Percentiles rank a stretch among this genome's conserved stretches.
Conservation (phyloP, 2,329 filamentous ascomycete genomes). For the Talaromyces sp. region DNA sequence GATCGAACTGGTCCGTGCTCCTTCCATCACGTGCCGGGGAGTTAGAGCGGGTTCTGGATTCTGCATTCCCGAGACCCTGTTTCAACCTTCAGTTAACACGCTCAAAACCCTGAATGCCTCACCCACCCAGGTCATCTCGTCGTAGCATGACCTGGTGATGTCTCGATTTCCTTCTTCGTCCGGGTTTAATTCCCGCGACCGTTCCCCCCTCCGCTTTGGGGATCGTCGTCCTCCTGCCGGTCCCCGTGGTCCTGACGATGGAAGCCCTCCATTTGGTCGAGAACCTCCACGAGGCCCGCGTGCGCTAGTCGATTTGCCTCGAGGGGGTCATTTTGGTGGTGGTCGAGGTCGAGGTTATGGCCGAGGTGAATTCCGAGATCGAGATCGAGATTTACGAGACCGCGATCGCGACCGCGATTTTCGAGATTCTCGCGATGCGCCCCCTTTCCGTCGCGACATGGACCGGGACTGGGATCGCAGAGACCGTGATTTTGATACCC, state of each 20-base stretch:
- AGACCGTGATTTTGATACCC: constrained; percentile 50
- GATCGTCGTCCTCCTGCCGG: constrained; percentile 66
- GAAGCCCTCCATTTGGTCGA: constrained; percentile 60
- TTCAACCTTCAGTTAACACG: background rate
- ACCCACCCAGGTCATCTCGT: constrained; percentile 18
- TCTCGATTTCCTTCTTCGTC: constrained; percentile 66
- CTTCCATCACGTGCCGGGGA: constrained; percentile 8
- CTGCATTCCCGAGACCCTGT: constrained; percentile 4
- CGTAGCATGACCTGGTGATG: constrained; percentile 47
- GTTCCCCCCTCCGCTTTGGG: constrained; percentile 70
- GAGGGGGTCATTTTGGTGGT: constrained; percentile 49
- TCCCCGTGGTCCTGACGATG: constrained; percentile 58
- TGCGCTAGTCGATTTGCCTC: constrained; percentile 71
- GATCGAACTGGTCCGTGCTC: constrained; percentile 13
- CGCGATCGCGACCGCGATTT: constrained; percentile 48
- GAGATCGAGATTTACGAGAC: constrained; percentile 66
- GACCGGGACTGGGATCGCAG: constrained; percentile 51
- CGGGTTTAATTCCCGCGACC: constrained; percentile 66
- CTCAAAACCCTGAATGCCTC: background rate
- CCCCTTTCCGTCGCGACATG: constrained; percentile 43
- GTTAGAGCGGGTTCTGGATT: constrained; percentile 6
- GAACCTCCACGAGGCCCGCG: constrained; percentile 83
- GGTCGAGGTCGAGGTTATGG: constrained; percentile 50
- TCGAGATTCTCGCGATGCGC: constrained; percentile 46
- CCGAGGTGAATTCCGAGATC: constrained; percentile 42